Base-by-base conservation (phyloP, 192 early-diverging fungal species). In the Fimicolochytrium jonesii region DNA sequence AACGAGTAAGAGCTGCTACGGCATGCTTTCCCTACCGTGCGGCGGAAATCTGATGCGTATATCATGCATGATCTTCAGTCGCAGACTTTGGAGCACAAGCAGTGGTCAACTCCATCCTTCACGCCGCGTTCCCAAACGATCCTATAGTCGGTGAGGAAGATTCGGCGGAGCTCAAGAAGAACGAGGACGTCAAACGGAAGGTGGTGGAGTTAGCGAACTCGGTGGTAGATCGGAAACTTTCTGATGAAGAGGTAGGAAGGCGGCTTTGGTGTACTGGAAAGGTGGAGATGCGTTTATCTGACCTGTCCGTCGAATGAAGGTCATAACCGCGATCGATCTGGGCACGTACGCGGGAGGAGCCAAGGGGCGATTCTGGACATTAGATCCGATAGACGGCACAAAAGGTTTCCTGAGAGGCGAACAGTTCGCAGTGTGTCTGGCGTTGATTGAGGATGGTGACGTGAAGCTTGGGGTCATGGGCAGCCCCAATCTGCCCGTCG, bases 101-200 rank as follows among this genome's bases (percentile, higher is more conserved):
- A 2, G 85, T 99, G 7, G 89, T 99, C 34, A 96, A 95, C 76
- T 70, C 81, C 0, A 75, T 89, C 52, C 80, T 99, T 6, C 69
- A 83, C 54, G 54, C 81, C 55, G 69, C 77, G 53, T 97, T 98
- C 52, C 93, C 95, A 13, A 31, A 84, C 18, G 94, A 95, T 69
- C 88, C 88, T 26, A 90, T 99, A 49, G 88, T 98, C 15, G 97
- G 94, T 29, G 97, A 99, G 71, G 97, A 99, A 68, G 92, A 97
- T 59, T 83, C 94, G 0, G 81, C 83, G 58, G 94, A 93, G 51
- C 76, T 99, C 7, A 85, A 78, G 33, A 88, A 84, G 20, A 89
- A 95, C 15, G 66, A 37, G 0, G 84, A 82, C 0, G 73, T 94
- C 58, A 68, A 88, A 36, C 78, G 89, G 34, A 88, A 89, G 69